A percentile compares a stretch with the other conserved stretches of the same genome.
Evolutionary conservation across 306 rosid species (phyloP).

Genomic region (Acacia acuminata): DNA sequence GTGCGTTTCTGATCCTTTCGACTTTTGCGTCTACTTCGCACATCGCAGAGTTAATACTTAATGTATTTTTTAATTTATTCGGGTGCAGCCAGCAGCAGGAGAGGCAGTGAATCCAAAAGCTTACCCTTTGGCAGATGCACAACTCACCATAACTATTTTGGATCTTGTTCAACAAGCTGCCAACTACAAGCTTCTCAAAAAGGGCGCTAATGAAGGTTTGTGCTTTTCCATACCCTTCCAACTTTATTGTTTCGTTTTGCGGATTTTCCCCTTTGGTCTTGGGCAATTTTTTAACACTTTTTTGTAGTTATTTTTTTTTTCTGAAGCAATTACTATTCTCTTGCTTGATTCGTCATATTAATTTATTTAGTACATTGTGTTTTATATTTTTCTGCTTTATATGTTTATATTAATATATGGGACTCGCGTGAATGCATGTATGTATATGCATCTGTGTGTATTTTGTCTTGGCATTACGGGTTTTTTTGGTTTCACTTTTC

Average conservation of each 20-base stretch:
- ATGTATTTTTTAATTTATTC: neutral
- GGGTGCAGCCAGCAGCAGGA: constrained; percentile 66
- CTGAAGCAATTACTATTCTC: neutral
- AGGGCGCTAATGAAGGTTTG: constrained; percentile 89
- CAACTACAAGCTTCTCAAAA: constrained; percentile 85
- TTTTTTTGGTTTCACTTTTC: constrained; percentile 22
- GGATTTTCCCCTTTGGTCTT: neutral
- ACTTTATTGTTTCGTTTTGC: neutral
- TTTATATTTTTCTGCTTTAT: neutral
- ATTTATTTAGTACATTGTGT: neutral
- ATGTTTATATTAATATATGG: no score
- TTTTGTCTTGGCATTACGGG: neutral
- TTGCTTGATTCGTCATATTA: neutral
- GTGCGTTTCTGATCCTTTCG: constrained; percentile 27
- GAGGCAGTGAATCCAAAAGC: constrained; percentile 73
- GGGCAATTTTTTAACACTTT: neutral
- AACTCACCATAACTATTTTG: constrained; percentile 68
- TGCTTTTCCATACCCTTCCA: neutral
- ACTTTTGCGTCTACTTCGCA: neutral
- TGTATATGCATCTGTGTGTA: neutral
- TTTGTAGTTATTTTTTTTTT: neutral
- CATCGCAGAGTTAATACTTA: neutral
- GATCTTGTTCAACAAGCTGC: constrained; percentile 91
- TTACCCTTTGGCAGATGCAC: constrained; percentile 82
- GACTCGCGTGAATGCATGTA: neutral